A percentile compares a stretch with the other conserved stretches of the same genome.
Evolutionary conservation across 352 stramenopile genomes (phyloP).

Genomic region (Phytophthora hibernalis): DNA sequence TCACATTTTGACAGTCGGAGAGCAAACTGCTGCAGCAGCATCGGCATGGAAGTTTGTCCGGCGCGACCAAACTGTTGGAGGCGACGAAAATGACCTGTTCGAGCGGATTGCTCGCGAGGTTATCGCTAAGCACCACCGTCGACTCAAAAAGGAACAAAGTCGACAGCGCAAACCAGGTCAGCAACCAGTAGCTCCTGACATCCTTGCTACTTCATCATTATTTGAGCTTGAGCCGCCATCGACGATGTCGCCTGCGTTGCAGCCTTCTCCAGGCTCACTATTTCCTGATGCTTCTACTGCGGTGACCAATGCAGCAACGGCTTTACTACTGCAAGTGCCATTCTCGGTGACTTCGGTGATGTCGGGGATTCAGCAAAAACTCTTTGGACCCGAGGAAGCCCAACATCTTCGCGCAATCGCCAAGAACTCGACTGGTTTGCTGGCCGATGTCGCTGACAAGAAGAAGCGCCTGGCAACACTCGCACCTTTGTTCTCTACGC

Average conservation of each 20-base stretch:
- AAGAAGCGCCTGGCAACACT: conserved; percentile 34
- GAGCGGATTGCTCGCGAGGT: conserved; percentile 50
- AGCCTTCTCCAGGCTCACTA: background rate
- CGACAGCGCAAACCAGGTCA: conserved; percentile 24
- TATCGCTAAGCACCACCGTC: conserved; percentile 45
- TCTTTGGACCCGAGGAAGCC: conserved; percentile 56
- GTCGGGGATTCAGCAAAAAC: conserved; percentile 41
- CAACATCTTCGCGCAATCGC: conserved; percentile 42
- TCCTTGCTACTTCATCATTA: conserved; percentile 7
- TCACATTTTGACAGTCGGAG: conserved; percentile 49
- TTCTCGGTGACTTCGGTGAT: conserved; percentile 56
- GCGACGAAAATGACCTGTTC: conserved; percentile 42
- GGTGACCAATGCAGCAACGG: conserved; percentile 30
- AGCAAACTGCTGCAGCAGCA: conserved; percentile 20
- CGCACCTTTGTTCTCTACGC: conserved; percentile 37
- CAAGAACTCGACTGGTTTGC: conserved; percentile 28
- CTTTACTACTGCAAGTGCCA: conserved; percentile 35
- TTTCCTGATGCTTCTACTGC: conserved; percentile 31
- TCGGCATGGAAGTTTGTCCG: conserved; percentile 65
- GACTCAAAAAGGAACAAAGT: conserved; percentile 34
- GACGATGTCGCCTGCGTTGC: background rate
- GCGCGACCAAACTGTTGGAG: conserved; percentile 35
- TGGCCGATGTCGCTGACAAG: conserved; percentile 25
- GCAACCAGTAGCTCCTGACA: background rate
- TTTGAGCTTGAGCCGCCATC: conserved; percentile 22